A percentile compares a stretch with the other conserved stretches of the same genome.
Evolutionary conservation across 73 alveolate genomes (phyloP).

Genomic region (Stentor coeruleus): DNA sequence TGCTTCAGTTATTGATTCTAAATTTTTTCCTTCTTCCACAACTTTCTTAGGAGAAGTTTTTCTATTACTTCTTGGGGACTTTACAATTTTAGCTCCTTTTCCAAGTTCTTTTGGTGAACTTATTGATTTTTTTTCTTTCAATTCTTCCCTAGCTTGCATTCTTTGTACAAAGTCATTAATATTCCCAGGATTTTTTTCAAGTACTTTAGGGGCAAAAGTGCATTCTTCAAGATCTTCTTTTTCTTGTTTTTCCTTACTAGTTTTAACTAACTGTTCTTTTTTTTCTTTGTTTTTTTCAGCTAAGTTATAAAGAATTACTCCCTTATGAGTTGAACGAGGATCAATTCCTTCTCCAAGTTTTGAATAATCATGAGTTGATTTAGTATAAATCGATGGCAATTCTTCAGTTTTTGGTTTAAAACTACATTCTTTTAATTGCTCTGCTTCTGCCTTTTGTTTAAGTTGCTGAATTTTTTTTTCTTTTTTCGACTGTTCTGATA

Average conservation of each 20-base stretch:
- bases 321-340: not conserved
- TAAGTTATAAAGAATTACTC: slow-evolving; percentile 1
- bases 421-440: not conserved
- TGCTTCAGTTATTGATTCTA: too few species aligned
- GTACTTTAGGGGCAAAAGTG: not conserved
- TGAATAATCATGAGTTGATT: not conserved
- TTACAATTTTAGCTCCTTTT: too few species aligned
- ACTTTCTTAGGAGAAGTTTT: too few species aligned
- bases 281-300: not conserved
- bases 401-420: slow-evolving; percentile 19
- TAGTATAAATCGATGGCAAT: not conserved
- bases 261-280: not conserved
- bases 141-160: too few species aligned
- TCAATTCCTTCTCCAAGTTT: not conserved
- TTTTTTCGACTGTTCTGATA: not conserved
- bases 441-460: not conserved
- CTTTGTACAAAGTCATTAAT: too few species aligned
- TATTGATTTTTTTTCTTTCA: too few species aligned
- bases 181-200: too few species aligned
- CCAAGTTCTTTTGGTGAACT: too few species aligned
- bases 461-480: slow-evolving; percentile 14
- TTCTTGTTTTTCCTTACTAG: not conserved
- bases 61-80: too few species aligned
- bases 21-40: too few species aligned
- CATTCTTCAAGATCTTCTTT: slow-evolving; percentile 3